These are phyloP conservation scores for Juglanconis sp. DNA, from an alignment of 2,329 filamentous ascomycete species.

Conservation along the genomic window DNA sequence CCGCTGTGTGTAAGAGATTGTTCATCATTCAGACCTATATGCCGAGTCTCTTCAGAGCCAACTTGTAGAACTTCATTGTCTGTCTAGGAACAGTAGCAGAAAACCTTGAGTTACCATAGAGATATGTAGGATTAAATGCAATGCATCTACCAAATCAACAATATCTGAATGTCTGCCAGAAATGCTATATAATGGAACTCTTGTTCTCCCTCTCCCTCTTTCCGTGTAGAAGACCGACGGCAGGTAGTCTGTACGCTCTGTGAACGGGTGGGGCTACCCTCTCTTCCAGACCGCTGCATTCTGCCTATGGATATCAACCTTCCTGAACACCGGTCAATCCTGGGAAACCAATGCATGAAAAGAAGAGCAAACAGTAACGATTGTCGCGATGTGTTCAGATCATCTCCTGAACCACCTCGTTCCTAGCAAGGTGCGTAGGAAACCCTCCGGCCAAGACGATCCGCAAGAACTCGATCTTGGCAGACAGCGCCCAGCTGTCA, in stretches of 20 bases:
- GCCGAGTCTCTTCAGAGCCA: too few species aligned
- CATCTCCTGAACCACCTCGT: slow-evolving; percentile 36
- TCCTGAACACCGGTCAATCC: not conserved
- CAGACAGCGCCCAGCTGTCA: slow-evolving; percentile 49
- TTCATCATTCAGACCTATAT: too few species aligned
- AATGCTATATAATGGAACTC: not conserved
- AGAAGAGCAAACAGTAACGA: not conserved
- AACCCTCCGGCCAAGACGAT: slow-evolving; percentile 45
- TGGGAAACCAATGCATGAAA: not conserved
- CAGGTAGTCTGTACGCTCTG: too few species aligned
- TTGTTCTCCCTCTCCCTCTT: not conserved
- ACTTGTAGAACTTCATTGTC: too few species aligned
- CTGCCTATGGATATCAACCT: slow-evolving; percentile 16
- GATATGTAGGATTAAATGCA: not conserved
- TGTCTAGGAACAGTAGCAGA: too few species aligned
- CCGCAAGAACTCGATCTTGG: slow-evolving; percentile 47
- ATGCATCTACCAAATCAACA: not conserved
- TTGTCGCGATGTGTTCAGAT: slow-evolving; percentile 22
- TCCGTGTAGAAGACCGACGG: not conserved
- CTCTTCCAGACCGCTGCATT: not conserved
- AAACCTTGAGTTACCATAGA: too few species aligned
- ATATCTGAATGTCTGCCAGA: not conserved
- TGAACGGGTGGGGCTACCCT: too few species aligned
- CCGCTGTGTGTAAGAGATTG: too few species aligned
- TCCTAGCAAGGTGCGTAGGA: slow-evolving; percentile 36